These are phyloP conservation scores for Hypsizygus marmoreus DNA, from an alignment of 768 basidiomycete genomes.

Conservation along the genomic window DNA sequence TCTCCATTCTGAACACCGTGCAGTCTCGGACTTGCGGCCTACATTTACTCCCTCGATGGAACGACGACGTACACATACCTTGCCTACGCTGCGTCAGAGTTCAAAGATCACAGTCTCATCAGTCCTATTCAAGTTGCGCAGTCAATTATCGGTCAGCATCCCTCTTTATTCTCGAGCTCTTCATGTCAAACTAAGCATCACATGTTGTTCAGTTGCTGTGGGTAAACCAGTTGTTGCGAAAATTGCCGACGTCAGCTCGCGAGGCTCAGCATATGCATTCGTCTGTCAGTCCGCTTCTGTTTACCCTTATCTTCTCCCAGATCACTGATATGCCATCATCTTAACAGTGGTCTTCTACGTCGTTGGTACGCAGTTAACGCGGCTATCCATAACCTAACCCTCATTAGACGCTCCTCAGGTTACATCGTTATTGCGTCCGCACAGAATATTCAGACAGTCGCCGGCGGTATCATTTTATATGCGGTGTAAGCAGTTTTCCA, in stretches of 20 bases:
- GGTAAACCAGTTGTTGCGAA: constrained; percentile 76
- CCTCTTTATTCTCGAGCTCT: neutral
- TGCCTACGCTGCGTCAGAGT: constrained; percentile 53
- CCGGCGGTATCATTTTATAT: constrained; percentile 59
- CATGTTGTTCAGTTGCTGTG: constrained; percentile 34
- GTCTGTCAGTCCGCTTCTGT: constrained; percentile 46
- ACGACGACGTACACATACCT: constrained; percentile 71
- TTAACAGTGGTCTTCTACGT: constrained; percentile 58
- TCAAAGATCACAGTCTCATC: constrained; percentile 55
- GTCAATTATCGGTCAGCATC: constrained; percentile 50
- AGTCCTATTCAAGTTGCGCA: constrained; percentile 57
- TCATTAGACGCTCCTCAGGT: constrained; percentile 25
- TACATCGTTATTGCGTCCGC: constrained; percentile 58
- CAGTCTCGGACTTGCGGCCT: constrained; percentile 66
- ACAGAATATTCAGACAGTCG: constrained; percentile 43
- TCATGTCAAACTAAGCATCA: constrained; percentile 2
- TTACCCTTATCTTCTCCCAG: neutral
- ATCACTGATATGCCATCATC: neutral
- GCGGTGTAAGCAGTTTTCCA: constrained; percentile 42
- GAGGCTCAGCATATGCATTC: constrained; percentile 60
- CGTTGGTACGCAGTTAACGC: constrained; percentile 40
- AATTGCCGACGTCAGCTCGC: constrained; percentile 68
- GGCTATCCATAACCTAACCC: neutral
- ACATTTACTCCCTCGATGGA: constrained; percentile 76
- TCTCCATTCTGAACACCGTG: constrained; percentile 9